Base-by-base conservation (phyloP, 2,329 filamentous ascomycete genomes). In the Botrytis porri region DNA sequence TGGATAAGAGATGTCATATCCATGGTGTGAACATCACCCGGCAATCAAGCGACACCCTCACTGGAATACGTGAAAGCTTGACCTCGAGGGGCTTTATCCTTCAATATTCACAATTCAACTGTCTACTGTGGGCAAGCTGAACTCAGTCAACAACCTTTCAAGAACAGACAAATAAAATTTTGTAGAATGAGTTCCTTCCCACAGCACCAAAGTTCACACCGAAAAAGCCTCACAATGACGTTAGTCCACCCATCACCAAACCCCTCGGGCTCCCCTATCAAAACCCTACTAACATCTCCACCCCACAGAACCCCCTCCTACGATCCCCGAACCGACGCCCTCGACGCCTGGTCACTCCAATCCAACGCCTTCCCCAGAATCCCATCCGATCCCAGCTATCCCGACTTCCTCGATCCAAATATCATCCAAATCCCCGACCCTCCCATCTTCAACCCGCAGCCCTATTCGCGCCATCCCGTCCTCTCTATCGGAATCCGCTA, bases 311-410 rank as follows among this genome's bases (percentile, higher is more conserved):
- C n/a, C 3, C 45, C 20, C 16, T n/a, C 51, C 2, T 18, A 54
- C n/a, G 14, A 54, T 8, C 51, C n/a, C n/a, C 7, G 6, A 18
- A 29, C 14, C n/a, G 51, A 54, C 0, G 51, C 51, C 0, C 7
- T 29, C 51, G 51, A 29, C 3, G n/a, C 12, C 2, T 25, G 51
- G n/a, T n/a, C 6, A n/a, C n/a, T n/a, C n/a, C n/a, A 29, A 8
- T 7, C 14, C n/a, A 16, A 45, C 1, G 20, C 20, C 3, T 20
- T 22, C 43, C 0, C 7, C 20, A 3, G 3, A 0, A 45, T 2
- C 7, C 20, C 20, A 4, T 22, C 43, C 20, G 8, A 45, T 45
- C 43, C 43, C 8, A 12, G 37, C 7, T 39, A 39, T 39, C 37
- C 37, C 8, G 37, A 10, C 1, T 10, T 1, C 12, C 12, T 14